Conservation (phyloP, 2,329 filamentous ascomycete species). For the Clarireedia homoeocarpa region DNA sequence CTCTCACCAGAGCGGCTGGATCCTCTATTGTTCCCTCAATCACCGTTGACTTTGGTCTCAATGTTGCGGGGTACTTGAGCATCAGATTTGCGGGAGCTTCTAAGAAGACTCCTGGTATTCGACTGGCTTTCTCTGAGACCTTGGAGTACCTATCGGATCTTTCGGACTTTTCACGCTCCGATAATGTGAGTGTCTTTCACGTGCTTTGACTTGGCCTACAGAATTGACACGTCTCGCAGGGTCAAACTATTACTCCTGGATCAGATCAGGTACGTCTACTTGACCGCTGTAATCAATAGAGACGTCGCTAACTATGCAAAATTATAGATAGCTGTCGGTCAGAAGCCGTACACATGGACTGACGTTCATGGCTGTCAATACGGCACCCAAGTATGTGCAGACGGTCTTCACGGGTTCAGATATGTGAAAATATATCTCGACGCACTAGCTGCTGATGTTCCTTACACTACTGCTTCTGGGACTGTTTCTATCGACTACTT, state of each 20-base stretch:
- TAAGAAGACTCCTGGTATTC: constrained; percentile 32
- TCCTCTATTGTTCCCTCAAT: constrained; percentile 29
- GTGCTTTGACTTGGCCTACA: too few species aligned
- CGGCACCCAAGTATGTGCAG: constrained; percentile 38
- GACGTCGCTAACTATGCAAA: constrained; percentile 7
- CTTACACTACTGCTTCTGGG: constrained; percentile 37
- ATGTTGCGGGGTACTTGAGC: constrained; percentile 37
- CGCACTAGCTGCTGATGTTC: constrained; percentile 36
- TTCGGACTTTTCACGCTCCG: constrained; percentile 42
- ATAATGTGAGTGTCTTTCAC: constrained; percentile 31
- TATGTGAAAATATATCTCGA: constrained; percentile 43
- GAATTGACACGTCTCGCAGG: constrained; percentile 17
- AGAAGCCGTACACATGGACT: constrained; percentile 37
- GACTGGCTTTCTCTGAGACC: constrained; percentile 42
- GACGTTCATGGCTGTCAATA: constrained; percentile 38
- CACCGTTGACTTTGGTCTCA: constrained; percentile 43
- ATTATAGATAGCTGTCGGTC: constrained; percentile 37
- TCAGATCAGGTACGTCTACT: constrained; percentile 37
- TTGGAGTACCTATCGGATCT: constrained; percentile 36
- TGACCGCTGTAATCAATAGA: not conserved
- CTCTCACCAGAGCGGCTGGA: constrained; percentile 25
- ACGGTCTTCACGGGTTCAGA: constrained; percentile 46
- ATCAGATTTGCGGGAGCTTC: constrained; percentile 35
- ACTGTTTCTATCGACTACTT: constrained; percentile 37
- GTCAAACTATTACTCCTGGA: constrained; percentile 36